Evolutionary conservation across 169 alveolate genomes (phyloP), one percentile per base, ranked within the genome.

Genomic region (Cryptosporidium sp.): DNA sequence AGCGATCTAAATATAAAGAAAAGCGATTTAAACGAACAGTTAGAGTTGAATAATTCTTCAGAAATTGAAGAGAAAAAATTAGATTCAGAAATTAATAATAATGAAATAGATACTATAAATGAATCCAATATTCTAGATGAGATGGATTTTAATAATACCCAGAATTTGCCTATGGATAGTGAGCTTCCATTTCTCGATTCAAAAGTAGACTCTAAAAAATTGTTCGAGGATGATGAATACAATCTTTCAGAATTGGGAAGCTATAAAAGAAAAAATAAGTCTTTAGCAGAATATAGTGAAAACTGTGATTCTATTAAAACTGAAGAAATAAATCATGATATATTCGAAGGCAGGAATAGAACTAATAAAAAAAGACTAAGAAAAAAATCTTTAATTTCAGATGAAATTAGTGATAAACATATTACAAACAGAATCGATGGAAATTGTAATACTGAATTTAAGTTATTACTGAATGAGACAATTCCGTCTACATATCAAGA

Each of bases 301-400:
- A n/a, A 21, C 16, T 12, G 5, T 9, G 45, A 39, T 21, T 23
- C 44, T 2, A 4, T 26, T n/a, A 48, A n/a, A 7, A n/a, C 42
- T 2, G 60, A 42, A 23, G 67, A 23, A 23, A 37, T 14, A 23
- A 45, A 45, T 14, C 7, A 23, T 44, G 84, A 70, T 8, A 1
- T 18, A 70, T 48, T 14, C 16, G 65, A 48, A 29, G 29, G 8
- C 7, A 42, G 33, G 21, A 23, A 70, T 44, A 35, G 44, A 21
- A 31, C 37, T 14, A 29, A n/a, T 33, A 65, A 65, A 44, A 70
- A 48, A 70, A 70, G 84, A 70, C 31, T 70, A 21, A 70, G 65
- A 70, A 70, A 70, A 21, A 67, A 16, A 37, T 67, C 53, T 23
- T 65, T 16, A 31, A 37, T 56, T 56, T 23, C 67, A n/a, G 2